These are phyloP conservation scores for Cystobasidium onofrii DNA, from an alignment of 768 basidiomycete species.

Conservation along the genomic window DNA sequence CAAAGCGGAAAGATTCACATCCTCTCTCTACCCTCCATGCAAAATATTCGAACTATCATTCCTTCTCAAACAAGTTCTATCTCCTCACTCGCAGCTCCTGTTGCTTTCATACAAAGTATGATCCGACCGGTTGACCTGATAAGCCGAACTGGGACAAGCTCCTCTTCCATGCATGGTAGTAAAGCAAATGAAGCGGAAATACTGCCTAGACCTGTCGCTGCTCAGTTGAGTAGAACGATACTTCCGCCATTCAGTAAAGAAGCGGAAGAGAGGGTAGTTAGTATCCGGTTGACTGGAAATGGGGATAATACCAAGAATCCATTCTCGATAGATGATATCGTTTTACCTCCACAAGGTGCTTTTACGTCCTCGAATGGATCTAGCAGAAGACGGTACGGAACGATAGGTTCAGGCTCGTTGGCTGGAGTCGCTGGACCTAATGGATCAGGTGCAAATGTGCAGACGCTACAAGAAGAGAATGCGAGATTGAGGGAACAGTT, in stretches of 20 bases:
- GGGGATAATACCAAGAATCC: neutral
- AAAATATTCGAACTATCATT: constrained; percentile 67
- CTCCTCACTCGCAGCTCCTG: constrained; percentile 56
- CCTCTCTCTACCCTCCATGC: constrained; percentile 83
- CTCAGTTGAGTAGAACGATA: constrained; percentile 11
- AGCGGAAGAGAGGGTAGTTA: constrained; percentile 8
- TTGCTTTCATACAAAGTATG: constrained; percentile 68
- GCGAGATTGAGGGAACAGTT: constrained; percentile 44
- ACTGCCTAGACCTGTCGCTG: neutral
- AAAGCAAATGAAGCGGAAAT: neutral
- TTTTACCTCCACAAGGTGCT: neutral
- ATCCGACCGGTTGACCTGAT: constrained; percentile 79
- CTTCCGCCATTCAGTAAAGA: constrained; percentile 7
- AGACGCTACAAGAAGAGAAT: constrained; percentile 45
- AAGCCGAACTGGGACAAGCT: constrained; percentile 49
- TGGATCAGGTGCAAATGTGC: neutral
- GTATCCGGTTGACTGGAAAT: neutral
- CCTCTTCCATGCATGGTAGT: constrained; percentile 7
- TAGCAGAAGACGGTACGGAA: neutral
- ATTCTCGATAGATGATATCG: neutral
- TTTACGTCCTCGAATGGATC: neutral
- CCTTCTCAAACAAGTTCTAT: constrained; percentile 49
- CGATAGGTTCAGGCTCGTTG: neutral
- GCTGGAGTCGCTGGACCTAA: neutral
- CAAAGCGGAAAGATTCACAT: constrained; percentile 62